These are phyloP conservation scores for Astrocystis sublimbata DNA, from an alignment of 495 filamentous ascomycete genomes.

Conservation along the genomic window DNA sequence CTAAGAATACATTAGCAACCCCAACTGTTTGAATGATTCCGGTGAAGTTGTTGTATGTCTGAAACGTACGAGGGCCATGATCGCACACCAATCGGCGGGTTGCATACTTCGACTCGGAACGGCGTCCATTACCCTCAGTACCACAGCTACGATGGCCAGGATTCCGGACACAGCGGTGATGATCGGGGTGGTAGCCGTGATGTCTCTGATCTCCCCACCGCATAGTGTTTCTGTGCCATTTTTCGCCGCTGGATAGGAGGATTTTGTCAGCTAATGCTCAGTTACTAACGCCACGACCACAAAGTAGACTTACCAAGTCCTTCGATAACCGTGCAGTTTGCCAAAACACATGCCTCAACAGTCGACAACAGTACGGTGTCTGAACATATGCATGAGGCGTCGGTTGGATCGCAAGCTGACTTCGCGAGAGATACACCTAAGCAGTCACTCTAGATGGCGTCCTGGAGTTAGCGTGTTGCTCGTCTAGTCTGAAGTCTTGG, in stretches of 20 bases:
- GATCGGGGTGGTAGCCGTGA: slow-evolving; percentile 8
- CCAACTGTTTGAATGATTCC: neutral
- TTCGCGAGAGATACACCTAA: slow-evolving; percentile 18
- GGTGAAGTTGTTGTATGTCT: neutral
- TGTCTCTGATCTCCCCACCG: slow-evolving; percentile 18
- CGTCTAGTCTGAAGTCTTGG: neutral
- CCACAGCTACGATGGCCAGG: slow-evolving; percentile 14
- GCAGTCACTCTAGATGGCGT: slow-evolving; percentile 18
- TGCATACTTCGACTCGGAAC: slow-evolving; percentile 1
- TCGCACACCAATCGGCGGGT: slow-evolving; percentile 21
- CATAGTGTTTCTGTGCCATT: slow-evolving; percentile 24
- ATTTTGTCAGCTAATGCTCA: neutral
- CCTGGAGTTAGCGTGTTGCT: neutral
- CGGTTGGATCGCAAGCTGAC: slow-evolving; percentile 22
- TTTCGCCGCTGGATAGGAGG: slow-evolving; percentile 11
- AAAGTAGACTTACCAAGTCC: slow-evolving; percentile 19
- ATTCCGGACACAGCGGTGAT: slow-evolving; percentile 12
- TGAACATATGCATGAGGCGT: slow-evolving; percentile 23
- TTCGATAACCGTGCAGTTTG: slow-evolving; percentile 24
- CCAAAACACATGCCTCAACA: slow-evolving; percentile 16
- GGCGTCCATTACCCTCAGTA: slow-evolving; percentile 15
- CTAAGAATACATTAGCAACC: slow-evolving; percentile 1
- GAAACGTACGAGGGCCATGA: slow-evolving; percentile 9
- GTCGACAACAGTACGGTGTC: slow-evolving; percentile 15
- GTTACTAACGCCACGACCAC: no score